Percentiles rank a stretch among this genome's conserved stretches.
phyloP scores from a whole-genome alignment of 2,329 filamentous ascomycete species.

The Ceratocystis harringtonii region DNA sequence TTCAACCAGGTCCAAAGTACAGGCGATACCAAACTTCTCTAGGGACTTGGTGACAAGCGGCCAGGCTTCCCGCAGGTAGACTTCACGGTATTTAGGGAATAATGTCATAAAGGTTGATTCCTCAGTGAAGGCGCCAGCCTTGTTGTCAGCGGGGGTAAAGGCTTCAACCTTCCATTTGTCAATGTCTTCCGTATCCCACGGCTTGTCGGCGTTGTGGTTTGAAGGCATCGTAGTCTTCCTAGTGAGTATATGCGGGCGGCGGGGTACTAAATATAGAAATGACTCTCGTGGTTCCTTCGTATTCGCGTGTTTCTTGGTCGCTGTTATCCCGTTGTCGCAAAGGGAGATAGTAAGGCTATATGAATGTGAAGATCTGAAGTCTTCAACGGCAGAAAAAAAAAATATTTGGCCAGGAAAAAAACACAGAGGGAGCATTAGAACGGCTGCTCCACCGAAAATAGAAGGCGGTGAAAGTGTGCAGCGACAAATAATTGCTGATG shows the following conservation, averaged over 20 bases:
- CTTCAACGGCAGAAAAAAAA: slow-evolving; percentile 17
- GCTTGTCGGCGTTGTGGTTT: slow-evolving; percentile 77
- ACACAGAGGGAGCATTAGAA: not conserved
- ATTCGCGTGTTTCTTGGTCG: not conserved
- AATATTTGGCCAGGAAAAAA: slow-evolving; percentile 16
- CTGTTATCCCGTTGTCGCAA: not conserved
- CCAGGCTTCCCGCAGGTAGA: slow-evolving; percentile 87
- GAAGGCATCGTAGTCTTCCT: slow-evolving; percentile 50
- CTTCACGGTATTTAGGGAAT: slow-evolving; percentile 93
- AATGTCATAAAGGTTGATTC: slow-evolving; percentile 79
- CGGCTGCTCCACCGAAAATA: not conserved
- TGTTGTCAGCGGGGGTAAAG: slow-evolving; percentile 77
- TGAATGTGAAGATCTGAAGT: slow-evolving; percentile 1
- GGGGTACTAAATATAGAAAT: not conserved
- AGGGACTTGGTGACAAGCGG: slow-evolving; percentile 75
- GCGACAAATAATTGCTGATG: not conserved
- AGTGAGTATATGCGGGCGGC: not conserved
- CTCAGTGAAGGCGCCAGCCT: slow-evolving; percentile 72
- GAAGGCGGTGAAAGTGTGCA: slow-evolving; percentile 10
- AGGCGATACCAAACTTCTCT: slow-evolving; percentile 76
- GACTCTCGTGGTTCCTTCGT: not conserved
- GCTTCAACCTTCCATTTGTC: slow-evolving; percentile 91
- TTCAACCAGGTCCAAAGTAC: slow-evolving; percentile 84
- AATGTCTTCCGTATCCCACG: slow-evolving; percentile 92
- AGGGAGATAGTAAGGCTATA: not conserved